phyloP scores from a whole-genome alignment of 768 basidiomycete genomes.

The Psilocybe sp. region DNA sequence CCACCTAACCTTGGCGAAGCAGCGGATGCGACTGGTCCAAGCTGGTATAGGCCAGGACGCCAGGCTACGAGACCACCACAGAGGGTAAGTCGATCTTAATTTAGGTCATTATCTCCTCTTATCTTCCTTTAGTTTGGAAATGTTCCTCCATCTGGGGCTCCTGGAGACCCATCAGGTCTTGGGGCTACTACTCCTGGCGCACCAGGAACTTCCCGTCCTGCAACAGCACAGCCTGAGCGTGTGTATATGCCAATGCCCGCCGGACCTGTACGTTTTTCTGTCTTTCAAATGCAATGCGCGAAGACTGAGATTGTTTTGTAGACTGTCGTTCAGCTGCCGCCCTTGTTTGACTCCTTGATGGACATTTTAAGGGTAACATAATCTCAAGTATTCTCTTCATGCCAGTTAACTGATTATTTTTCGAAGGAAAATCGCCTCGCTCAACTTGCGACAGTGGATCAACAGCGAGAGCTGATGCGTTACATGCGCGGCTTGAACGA shows the following conservation, averaged over 20 bases:
- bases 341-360: constrained; percentile 67
- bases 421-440: constrained; percentile 74
- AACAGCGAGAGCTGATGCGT: constrained; percentile 76
- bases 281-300: not conserved
- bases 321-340: constrained; percentile 62
- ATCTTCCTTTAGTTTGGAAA: not conserved
- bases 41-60: constrained; percentile 26
- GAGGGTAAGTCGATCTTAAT: not conserved
- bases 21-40: constrained; percentile 3
- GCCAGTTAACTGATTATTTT: constrained; percentile 6
- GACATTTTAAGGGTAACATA: constrained; percentile 58
- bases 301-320: constrained; percentile 20
- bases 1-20: constrained; percentile 22
- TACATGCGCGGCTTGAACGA: constrained; percentile 76
- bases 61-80: constrained; percentile 1
- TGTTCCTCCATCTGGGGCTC: not conserved
- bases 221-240: constrained; percentile 18
- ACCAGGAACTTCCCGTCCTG: not conserved
- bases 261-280: constrained; percentile 45
- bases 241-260: constrained; percentile 46
- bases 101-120: not conserved
- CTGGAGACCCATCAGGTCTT: not conserved
- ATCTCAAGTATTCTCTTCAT: not conserved
- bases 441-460: constrained; percentile 71
- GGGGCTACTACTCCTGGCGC: not conserved